These are phyloP conservation scores for Boletus vermiculosoides DNA, from an alignment of 768 basidiomycete species.

Conservation along the genomic window DNA sequence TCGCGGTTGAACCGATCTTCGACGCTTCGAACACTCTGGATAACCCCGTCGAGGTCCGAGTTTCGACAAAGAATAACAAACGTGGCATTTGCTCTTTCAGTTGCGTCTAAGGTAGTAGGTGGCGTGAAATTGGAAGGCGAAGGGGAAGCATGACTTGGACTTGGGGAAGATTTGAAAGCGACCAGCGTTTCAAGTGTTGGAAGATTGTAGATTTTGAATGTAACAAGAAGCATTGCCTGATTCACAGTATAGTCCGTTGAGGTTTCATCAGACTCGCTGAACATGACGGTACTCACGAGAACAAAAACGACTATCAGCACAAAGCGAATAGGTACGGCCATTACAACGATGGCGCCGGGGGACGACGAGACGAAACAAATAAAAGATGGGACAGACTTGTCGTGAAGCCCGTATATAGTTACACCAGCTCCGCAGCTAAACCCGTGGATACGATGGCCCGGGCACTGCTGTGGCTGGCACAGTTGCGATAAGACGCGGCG, in stretches of 20 bases:
- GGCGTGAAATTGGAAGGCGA: background rate
- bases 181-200: background rate
- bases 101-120: background rate
- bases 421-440: background rate
- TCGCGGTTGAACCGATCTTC: constrained; percentile 61
- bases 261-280: background rate
- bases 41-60: constrained; percentile 43
- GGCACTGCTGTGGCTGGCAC: constrained; percentile 5
- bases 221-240: constrained; percentile 21
- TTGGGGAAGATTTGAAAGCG: background rate
- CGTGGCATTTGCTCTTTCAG: constrained; percentile 50
- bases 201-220: background rate
- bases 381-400: background rate
- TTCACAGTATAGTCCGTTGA: background rate
- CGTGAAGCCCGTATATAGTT: constrained; percentile 14
- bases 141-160: background rate
- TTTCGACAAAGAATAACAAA: constrained; percentile 59
- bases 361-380: background rate
- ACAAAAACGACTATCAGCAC: constrained; percentile 13
- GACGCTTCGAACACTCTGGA: constrained; percentile 50
- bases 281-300: constrained; percentile 17
- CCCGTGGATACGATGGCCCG: background rate
- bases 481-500: background rate
- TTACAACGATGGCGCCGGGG: background rate
- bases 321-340: constrained; percentile 24